Evolutionary conservation across 148 eudicot genomes (phyloP), one percentile per base, ranked within the genome.

Genomic region (Chenopodium quinoa): DNA sequence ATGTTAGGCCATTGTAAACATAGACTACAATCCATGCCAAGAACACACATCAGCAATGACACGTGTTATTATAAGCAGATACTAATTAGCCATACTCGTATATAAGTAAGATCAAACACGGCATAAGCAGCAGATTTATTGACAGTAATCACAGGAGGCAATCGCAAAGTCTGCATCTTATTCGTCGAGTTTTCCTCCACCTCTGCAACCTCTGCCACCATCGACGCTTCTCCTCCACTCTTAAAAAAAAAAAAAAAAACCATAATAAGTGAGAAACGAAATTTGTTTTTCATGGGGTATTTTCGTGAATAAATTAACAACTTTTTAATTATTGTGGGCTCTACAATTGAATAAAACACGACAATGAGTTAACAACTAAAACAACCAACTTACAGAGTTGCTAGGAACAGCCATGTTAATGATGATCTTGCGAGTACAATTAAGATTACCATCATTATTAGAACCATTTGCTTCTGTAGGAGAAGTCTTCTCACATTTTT

Each of bases 181-280:
- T 83, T 81, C 40, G 89, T 88, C 0, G 97, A 89, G 76, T 95
- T 95, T 75, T 89, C 97, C 83, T 95, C 96, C 84, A 92, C 98
- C 84, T 95, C 98, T 23, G 87, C 97, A 23, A 95, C 78, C 75
- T 95, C 90, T 60, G 98, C 98, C 85, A 93, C 94, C 40, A 93
- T 89, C 4, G 98, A 95, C 34, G 98, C 90, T 80, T 95, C 97
- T 64, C 91, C 84, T 20, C 98, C 98, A 78, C 93, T 95, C 98
- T 95, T 40, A 70, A 7, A 34, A 40, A 5, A 23, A 23, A 23
- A 23, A 23, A 23, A 23, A 70, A 7, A 34, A 40, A 40, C 44
- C 44, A 40, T 27, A 27, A 27, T 27, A 27, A 27, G 27, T 27
- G 27, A 27, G 27, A 27, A 27, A 27, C 27, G 0, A 27, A 27